Base-by-base conservation (phyloP, 805 yeast genomes). In the Hagleromyces aurorensis region DNA sequence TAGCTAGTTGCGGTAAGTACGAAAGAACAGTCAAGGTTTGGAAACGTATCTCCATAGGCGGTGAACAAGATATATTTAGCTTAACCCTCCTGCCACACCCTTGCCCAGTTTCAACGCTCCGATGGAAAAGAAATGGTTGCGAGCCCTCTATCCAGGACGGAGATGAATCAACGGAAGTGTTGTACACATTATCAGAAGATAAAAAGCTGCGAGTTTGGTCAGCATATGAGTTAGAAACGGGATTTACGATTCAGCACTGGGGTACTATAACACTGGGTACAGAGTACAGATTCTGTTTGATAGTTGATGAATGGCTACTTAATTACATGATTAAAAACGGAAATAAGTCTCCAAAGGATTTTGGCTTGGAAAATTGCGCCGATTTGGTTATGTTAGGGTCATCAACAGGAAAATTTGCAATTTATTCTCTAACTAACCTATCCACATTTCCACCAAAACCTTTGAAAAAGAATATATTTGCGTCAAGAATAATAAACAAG, bases 1-100 rank as follows among this genome's bases (percentile, higher is more conserved):
- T 86, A 13, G 80, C 86, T 6, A 68, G 78, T 27, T 65, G 70
- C 21, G 76, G 81, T 0, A 61, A 60, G 22, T 71, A 67, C 49
- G 94, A 84, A 50, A 63, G 64, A 19, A 60, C 80, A 9, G 75
- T 83, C 16, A 84, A 83, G 48, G 63, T 84, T 2, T 87, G 95
- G 94, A 66, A 75, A 31, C 61, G 96, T 29, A 64, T 75, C 6
- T 69, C 79, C 6, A 82, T 75, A 46, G 85, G 80, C 19, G 67
- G 69, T 16, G 74, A 71, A 19, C 67, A 73, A 21, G 66, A 77
- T 5, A 65, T 67, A 16, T 85, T 84, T 50, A 91, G 80, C 43
- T 59, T 84, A 38, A 59, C 73, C 0, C 77, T 80, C 43, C 56
- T 85, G 13, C 66, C 72, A n/a, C 93, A 82, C 47, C 74, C 78